Conservation (phyloP, 1,139 yeast species). For the Zygosaccharomyces pseudobailii region DNA sequence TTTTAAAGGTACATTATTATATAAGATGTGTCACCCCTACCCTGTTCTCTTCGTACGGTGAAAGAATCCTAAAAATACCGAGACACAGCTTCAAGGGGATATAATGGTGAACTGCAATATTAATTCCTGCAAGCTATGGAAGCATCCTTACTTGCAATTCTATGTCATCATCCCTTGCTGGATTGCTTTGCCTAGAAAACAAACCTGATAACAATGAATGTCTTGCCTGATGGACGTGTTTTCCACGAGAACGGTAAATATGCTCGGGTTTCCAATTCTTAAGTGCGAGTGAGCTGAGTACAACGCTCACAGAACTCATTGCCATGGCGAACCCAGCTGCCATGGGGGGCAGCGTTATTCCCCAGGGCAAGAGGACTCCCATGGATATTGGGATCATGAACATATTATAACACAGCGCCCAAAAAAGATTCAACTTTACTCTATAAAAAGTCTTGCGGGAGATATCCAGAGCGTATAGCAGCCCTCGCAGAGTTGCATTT, state of each 20-base stretch:
- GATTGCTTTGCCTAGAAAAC: slow-evolving; percentile 1
- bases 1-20: neutral
- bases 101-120: too few species aligned
- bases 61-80: neutral
- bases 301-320: slow-evolving; percentile 83
- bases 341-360: slow-evolving; percentile 76
- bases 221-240: neutral
- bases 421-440: slow-evolving; percentile 73
- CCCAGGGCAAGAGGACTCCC: slow-evolving; percentile 82
- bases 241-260: slow-evolving; percentile 6
- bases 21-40: neutral
- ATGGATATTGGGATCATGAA: slow-evolving; percentile 93
- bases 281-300: slow-evolving; percentile 68
- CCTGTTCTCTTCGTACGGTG: neutral
- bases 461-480: slow-evolving; percentile 68
- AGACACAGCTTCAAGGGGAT: neutral
- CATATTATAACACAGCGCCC: slow-evolving; percentile 83
- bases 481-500: slow-evolving; percentile 51
- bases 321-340: slow-evolving; percentile 95
- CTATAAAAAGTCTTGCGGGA: slow-evolving; percentile 66
- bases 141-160: slow-evolving; percentile 15
- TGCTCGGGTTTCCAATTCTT: slow-evolving; percentile 55
- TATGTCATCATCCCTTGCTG: slow-evolving; percentile 6
- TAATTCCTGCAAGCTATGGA: neutral
- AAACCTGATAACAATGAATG: neutral